A percentile compares a stretch with the other conserved stretches of the same genome.
phyloP scores from a whole-genome alignment of 495 filamentous ascomycete genomes.

The Penicillium lagena region DNA sequence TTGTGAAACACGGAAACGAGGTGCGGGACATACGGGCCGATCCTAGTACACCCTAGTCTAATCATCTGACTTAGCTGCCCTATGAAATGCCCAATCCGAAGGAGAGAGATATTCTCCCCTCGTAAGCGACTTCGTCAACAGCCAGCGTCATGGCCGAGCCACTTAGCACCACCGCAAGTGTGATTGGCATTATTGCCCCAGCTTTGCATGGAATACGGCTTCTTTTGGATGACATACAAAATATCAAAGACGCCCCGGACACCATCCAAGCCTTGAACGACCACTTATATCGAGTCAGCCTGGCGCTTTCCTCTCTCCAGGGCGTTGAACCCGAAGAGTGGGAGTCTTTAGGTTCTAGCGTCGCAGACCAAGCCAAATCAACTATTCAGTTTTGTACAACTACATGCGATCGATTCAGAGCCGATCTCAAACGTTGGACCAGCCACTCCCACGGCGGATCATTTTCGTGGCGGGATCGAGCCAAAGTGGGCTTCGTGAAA shows the following conservation, averaged over 20 bases:
- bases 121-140: background rate
- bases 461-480: conserved; percentile 3
- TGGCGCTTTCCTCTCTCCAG: conserved; percentile 25
- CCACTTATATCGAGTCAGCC: conserved; percentile 23
- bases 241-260: conserved; percentile 32
- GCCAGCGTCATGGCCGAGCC: conserved; percentile 22
- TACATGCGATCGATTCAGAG: conserved; percentile 19
- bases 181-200: conserved; percentile 28
- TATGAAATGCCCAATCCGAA: too few relatives aligned
- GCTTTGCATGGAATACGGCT: conserved; percentile 29
- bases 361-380: conserved; percentile 21
- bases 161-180: conserved; percentile 27
- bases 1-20: too few relatives aligned
- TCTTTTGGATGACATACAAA: conserved; percentile 27
- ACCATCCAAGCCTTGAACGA: conserved; percentile 23
- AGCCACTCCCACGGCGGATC: conserved; percentile 1
- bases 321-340: conserved; percentile 26
- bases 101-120: too few relatives aligned
- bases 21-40: too few relatives aligned
- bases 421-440: conserved; percentile 8
- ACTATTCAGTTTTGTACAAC: conserved; percentile 19
- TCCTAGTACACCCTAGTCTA: too few relatives aligned
- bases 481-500: conserved; percentile 7
- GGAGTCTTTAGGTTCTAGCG: conserved; percentile 22
- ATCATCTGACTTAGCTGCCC: too few relatives aligned